These are phyloP conservation scores for Ilyonectria sp. DNA, from an alignment of 2,329 filamentous ascomycete genomes.

Conservation along the genomic window DNA sequence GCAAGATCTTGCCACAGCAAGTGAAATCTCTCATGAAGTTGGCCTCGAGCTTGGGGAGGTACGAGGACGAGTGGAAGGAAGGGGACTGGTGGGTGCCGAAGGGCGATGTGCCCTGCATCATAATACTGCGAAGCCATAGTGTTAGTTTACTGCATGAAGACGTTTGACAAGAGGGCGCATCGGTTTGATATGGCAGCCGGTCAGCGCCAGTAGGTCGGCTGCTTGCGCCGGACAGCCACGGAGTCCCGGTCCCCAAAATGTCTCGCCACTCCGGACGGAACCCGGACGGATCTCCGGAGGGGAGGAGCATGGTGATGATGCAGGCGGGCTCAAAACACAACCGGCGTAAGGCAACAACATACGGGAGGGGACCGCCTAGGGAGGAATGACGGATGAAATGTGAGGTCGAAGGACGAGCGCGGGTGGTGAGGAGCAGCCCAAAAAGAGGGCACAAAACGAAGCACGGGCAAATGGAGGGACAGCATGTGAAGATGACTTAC, in stretches of 20 bases:
- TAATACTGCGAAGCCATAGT: constrained; percentile 73
- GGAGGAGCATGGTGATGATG: constrained; percentile 9
- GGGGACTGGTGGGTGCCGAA: constrained; percentile 87
- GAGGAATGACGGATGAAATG: constrained; percentile 2
- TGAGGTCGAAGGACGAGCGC: background rate
- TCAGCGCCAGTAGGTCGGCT: constrained; percentile 20
- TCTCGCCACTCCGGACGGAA: constrained; percentile 40
- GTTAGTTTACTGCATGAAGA: constrained; percentile 39
- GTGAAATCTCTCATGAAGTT: constrained; percentile 98
- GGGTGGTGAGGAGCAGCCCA: constrained; percentile 15
- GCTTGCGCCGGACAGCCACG: constrained; percentile 34
- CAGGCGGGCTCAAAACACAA: constrained; percentile 1
- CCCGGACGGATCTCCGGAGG: constrained; percentile 23
- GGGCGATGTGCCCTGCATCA: constrained; percentile 97
- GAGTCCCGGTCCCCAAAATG: constrained; percentile 40
- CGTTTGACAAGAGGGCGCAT: constrained; percentile 28
- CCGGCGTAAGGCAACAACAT: background rate
- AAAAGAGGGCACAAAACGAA: constrained; percentile 13
- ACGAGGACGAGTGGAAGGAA: constrained; percentile 96
- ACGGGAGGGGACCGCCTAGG: background rate
- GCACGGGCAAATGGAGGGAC: constrained; percentile 23
- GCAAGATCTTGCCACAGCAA: constrained; percentile 91
- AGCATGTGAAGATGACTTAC: constrained; percentile 71
- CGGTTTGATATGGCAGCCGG: constrained; percentile 24
- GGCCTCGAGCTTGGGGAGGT: constrained; percentile 95